Evolutionary conservation across 2,329 filamentous ascomycete genomes (phyloP).

Genomic region (Trichoderma koningii): DNA sequence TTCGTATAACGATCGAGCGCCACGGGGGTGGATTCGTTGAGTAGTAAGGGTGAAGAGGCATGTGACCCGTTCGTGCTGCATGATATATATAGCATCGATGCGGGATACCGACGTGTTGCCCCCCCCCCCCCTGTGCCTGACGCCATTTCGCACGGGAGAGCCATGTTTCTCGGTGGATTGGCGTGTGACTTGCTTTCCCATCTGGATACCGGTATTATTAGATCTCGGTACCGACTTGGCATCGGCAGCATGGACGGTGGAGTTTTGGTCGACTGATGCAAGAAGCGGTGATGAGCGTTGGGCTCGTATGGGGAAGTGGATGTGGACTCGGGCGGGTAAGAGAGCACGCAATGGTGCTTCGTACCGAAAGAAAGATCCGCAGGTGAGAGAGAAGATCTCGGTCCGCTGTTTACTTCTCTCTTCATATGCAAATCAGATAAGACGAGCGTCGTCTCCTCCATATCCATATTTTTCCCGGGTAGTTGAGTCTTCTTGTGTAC

Average conservation of each 20-base stretch:
- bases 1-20: neutral
- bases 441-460: too few relatives aligned
- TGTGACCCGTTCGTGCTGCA: conserved; percentile 12
- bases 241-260: conserved; percentile 18
- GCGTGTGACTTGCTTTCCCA: neutral
- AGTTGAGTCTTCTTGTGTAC: too few relatives aligned
- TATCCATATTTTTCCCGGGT: too few relatives aligned
- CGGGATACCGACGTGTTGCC: neutral
- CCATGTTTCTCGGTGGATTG: conserved; percentile 1
- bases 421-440: too few relatives aligned
- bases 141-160: conserved; percentile 6
- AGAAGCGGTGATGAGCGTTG: neutral
- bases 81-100: neutral
- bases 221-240: neutral
- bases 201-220: neutral
- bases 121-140: conserved; percentile 10
- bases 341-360: too few relatives aligned
- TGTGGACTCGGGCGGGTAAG: too few relatives aligned
- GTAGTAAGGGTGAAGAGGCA: neutral
- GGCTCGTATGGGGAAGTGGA: neutral
- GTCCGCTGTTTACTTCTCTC: too few relatives aligned
- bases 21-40: neutral
- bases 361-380: too few relatives aligned
- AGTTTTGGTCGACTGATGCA: conserved; percentile 5
- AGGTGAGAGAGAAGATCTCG: too few relatives aligned